Percentiles rank a stretch among this genome's conserved stretches.
phyloP scores from a whole-genome alignment of 108 stramenopile species.

The Asterionellopsis glacialis region DNA sequence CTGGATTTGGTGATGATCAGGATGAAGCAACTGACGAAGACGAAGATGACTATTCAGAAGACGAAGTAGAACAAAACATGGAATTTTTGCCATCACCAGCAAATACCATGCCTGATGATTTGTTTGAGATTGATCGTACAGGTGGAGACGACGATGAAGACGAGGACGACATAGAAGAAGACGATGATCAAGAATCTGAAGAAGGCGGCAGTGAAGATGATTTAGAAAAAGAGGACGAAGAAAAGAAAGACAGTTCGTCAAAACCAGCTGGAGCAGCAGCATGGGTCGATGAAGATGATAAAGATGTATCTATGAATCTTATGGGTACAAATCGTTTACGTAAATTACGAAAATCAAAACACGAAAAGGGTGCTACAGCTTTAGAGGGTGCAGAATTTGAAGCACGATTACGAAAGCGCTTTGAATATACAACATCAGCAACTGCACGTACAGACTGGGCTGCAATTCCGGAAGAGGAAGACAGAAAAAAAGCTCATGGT shows the following conservation, averaged over 20 bases:
- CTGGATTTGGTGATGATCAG: not conserved
- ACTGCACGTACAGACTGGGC: conserved; percentile 77
- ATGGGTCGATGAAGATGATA: conserved; percentile 53
- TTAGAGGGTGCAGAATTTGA: conserved; percentile 50
- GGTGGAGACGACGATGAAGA: conserved; percentile 26
- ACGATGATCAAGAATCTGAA: conserved; percentile 6
- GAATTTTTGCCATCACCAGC: no score
- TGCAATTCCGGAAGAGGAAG: conserved; percentile 21
- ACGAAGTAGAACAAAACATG: not conserved
- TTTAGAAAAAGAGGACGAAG: not conserved
- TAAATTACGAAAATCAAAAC: conserved; percentile 58
- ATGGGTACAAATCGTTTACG: conserved; percentile 46
- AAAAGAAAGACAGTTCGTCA: conserved; percentile 1
- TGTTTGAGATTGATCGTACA: conserved; percentile 42
- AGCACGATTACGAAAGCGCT: conserved; percentile 62
- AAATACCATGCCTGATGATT: conserved; percentile 1
- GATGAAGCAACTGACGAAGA: conserved; percentile 6
- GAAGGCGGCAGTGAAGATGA: conserved; percentile 3
- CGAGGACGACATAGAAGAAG: conserved; percentile 10
- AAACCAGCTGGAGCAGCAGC: conserved; percentile 6
- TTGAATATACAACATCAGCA: conserved; percentile 45
- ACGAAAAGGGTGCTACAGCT: conserved; percentile 46
- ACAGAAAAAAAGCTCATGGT: conserved; percentile 3
- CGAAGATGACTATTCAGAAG: not conserved
- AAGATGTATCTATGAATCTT: conserved; percentile 13